These are phyloP conservation scores for Fallopia convolvulus DNA, from an alignment of 148 eudicot genomes.

Conservation along the genomic window DNA sequence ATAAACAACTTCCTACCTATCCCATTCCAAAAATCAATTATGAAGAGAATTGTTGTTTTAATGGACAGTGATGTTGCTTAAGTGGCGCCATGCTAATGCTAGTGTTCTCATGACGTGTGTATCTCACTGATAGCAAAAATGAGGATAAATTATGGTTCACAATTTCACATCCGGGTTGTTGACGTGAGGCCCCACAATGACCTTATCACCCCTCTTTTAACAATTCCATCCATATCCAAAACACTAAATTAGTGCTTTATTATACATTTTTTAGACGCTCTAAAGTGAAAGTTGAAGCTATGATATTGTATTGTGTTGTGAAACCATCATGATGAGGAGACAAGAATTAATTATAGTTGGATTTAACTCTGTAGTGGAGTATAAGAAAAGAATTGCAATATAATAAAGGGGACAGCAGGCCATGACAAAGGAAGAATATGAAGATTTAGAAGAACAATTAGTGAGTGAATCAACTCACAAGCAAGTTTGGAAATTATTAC, in stretches of 20 bases:
- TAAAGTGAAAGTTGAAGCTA: not conserved
- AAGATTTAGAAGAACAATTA: not conserved
- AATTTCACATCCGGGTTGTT: not conserved
- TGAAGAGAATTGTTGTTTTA: not conserved
- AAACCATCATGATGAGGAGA: not conserved
- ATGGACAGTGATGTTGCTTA: not conserved
- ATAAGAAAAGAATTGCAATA: not conserved
- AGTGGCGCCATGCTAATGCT: not conserved
- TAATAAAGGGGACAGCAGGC: not conserved
- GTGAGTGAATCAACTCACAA: not conserved
- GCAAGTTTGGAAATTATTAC: not conserved
- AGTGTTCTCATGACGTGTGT: not conserved
- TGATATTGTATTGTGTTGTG: not conserved
- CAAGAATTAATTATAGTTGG: not conserved
- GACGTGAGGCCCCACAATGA: not conserved
- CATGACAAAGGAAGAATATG: too few species aligned
- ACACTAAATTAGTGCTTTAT: not conserved
- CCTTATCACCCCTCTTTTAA: not conserved
- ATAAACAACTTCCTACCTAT: not conserved
- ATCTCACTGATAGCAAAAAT: not conserved
- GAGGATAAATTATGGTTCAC: not conserved
- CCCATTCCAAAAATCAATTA: not conserved
- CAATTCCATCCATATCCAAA: not conserved
- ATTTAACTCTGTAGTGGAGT: not conserved
- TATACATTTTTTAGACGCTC: not conserved